Conservation (phyloP, 139 green algal species). For the Chlorella sorokiniana region DNA sequence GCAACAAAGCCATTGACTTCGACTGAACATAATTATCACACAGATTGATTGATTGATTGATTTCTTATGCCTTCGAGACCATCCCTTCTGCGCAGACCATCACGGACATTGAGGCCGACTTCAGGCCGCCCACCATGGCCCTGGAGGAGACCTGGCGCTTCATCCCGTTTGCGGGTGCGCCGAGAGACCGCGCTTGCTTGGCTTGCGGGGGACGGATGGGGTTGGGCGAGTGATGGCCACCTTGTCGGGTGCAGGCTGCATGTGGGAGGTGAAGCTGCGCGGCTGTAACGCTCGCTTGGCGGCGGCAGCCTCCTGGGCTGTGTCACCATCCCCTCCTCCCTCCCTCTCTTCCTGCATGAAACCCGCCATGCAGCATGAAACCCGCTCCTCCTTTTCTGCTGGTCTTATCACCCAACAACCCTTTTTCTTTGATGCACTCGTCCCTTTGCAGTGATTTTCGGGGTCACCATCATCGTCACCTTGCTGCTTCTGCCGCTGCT, state of each 20-base stretch:
- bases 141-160: conserved; percentile 17
- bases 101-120: background rate
- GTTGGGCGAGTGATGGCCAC: too few relatives aligned
- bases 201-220: too few relatives aligned
- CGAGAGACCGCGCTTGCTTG: too few relatives aligned
- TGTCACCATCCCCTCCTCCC: background rate
- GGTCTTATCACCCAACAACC: background rate
- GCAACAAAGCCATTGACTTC: background rate
- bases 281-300: too few relatives aligned
- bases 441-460: conserved; percentile 10
- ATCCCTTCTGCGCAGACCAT: conserved; percentile 16
- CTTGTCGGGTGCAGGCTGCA: too few relatives aligned
- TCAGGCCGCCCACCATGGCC: conserved; percentile 21
- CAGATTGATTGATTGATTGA: background rate
- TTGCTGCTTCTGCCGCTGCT: background rate
- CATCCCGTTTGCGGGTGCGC: conserved; percentile 21
- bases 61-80: background rate
- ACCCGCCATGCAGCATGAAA: too few relatives aligned
- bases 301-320: background rate
- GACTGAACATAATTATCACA: background rate
- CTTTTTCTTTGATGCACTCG: background rate
- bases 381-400: background rate
- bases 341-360: background rate
- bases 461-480: background rate
- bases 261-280: too few relatives aligned